Conservation (phyloP, 345 rosid species). For the Aurinia saxatilis region DNA sequence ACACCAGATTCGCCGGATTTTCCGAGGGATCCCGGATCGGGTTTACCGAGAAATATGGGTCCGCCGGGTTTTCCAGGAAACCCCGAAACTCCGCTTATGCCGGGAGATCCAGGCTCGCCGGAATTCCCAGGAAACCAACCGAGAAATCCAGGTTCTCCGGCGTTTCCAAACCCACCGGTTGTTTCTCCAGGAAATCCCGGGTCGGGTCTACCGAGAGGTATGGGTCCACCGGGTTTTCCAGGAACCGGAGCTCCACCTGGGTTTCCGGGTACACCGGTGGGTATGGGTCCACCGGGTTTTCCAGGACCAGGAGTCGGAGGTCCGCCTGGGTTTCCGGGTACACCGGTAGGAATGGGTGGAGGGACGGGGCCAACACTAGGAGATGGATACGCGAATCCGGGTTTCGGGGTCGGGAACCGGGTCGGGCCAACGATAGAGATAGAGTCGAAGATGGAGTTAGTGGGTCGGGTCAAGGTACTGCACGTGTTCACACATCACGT, state of each 20-base stretch:
- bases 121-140: slow-evolving; percentile 5
- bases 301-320: slow-evolving; percentile 19
- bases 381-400: slow-evolving; percentile 29
- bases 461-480: slow-evolving; percentile 82
- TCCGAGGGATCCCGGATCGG: slow-evolving; percentile 1
- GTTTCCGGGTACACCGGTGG: slow-evolving; percentile 19
- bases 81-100: background rate
- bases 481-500: slow-evolving; percentile 79
- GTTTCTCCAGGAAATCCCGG: slow-evolving; percentile 13
- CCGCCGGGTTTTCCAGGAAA: slow-evolving; percentile 6
- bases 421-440: slow-evolving; percentile 90
- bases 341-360: slow-evolving; percentile 23
- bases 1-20: background rate
- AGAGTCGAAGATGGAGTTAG: slow-evolving; percentile 60
- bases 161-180: background rate
- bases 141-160: slow-evolving; percentile 5
- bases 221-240: slow-evolving; percentile 25
- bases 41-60: slow-evolving; percentile 1
- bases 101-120: slow-evolving; percentile 22
- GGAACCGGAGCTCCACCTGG: slow-evolving; percentile 25
- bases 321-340: slow-evolving; percentile 17
- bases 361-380: slow-evolving; percentile 22
- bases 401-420: slow-evolving; percentile 34
- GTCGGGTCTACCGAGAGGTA: slow-evolving; percentile 15
- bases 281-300: slow-evolving; percentile 18